Evolutionary conservation across 176 grass and related monocot species (phyloP).

Genomic region (Oryza longistaminata): DNA sequence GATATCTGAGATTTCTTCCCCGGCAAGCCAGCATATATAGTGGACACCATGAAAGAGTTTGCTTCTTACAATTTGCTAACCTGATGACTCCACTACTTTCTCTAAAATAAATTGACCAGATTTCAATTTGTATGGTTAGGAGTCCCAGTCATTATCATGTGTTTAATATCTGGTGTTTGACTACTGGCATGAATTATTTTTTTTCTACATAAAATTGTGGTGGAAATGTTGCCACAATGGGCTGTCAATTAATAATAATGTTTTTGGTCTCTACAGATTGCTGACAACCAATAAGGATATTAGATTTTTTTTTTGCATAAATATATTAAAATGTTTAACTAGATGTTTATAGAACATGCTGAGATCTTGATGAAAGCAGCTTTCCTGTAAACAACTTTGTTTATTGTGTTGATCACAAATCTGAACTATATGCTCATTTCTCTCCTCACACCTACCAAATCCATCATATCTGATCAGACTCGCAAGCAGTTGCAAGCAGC

Average conservation of each 20-base stretch:
- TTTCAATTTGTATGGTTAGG: not conserved
- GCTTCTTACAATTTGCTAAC: not conserved
- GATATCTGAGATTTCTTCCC: not conserved
- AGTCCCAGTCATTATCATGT: constrained; percentile 7
- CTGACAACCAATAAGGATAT: not conserved
- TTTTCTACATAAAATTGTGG: not conserved
- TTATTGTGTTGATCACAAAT: not conserved
- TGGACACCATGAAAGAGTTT: not conserved
- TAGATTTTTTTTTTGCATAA: not conserved
- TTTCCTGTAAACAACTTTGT: not conserved
- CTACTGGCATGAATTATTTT: not conserved
- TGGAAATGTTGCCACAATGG: constrained; percentile 13
- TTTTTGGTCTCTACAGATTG: not conserved
- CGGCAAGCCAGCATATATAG: no score
- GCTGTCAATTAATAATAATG: not conserved
- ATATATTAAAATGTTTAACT: not conserved
- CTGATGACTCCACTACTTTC: not conserved
- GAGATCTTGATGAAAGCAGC: constrained; percentile 1
- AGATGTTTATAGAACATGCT: not conserved
- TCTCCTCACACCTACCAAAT: not conserved
- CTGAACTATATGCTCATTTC: constrained; percentile 1
- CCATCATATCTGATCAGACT: not conserved
- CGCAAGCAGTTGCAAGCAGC: not conserved
- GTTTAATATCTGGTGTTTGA: not conserved
- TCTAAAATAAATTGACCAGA: not conserved